Evolutionary conservation across 2,329 filamentous ascomycete genomes (phyloP).

Genomic region (Neonectria sp.): DNA sequence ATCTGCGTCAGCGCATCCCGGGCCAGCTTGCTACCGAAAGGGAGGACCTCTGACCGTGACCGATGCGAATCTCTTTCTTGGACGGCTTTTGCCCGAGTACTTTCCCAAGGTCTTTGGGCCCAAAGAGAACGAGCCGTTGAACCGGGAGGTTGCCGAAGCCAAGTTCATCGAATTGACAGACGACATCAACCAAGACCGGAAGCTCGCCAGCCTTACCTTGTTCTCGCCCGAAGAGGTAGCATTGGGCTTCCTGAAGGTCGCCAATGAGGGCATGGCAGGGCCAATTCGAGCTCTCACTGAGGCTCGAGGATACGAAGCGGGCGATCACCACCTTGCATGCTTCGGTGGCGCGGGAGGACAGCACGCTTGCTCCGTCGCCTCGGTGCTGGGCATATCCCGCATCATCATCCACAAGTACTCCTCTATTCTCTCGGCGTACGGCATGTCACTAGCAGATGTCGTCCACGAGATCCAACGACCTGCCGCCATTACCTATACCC

Average conservation of each 20-base stretch:
- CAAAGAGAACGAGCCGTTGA: constrained; percentile 48
- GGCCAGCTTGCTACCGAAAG: constrained; percentile 80
- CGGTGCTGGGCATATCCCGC: constrained; percentile 58
- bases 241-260: constrained; percentile 81
- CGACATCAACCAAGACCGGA: constrained; percentile 42
- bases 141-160: constrained; percentile 54
- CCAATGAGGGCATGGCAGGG: constrained; percentile 81
- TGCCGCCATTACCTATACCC: constrained; percentile 48
- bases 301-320: constrained; percentile 47
- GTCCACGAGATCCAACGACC: constrained; percentile 60
- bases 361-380: constrained; percentile 60
- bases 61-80: constrained; percentile 79
- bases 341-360: constrained; percentile 59
- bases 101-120: constrained; percentile 64
- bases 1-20: constrained; percentile 80
- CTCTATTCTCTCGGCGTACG: constrained; percentile 62
- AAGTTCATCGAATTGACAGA: constrained; percentile 60
- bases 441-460: constrained; percentile 62
- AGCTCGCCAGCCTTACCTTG: constrained; percentile 28
- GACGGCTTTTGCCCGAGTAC: constrained; percentile 71
- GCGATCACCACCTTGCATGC: constrained; percentile 44
- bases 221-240: constrained; percentile 58
- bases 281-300: constrained; percentile 67
- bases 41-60: constrained; percentile 80
- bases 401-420: constrained; percentile 63